These are phyloP conservation scores for Testicularia cyperi DNA, from an alignment of 1,284 basidiomycete genomes.

Conservation along the genomic window DNA sequence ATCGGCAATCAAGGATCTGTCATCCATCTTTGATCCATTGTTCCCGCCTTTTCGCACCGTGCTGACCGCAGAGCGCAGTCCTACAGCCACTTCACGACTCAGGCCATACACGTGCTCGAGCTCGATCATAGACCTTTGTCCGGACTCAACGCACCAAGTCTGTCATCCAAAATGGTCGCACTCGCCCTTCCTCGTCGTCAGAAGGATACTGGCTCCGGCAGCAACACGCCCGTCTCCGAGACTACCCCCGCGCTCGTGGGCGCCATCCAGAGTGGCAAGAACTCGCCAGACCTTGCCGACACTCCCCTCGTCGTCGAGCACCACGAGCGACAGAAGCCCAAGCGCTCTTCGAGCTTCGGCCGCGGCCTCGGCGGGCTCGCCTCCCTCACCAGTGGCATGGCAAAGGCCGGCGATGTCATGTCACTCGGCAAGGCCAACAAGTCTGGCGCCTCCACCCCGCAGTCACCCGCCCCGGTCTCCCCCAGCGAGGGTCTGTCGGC, in stretches of 20 bases:
- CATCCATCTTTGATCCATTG: no score
- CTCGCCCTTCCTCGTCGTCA: slow-evolving; percentile 30
- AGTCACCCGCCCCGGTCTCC: slow-evolving; percentile 5
- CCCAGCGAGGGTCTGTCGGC: slow-evolving; percentile 16
- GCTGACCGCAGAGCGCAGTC: no score
- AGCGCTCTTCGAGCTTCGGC: slow-evolving; percentile 48
- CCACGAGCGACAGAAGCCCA: slow-evolving; percentile 23
- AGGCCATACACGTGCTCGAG: no score
- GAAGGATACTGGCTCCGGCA: slow-evolving; percentile 16
- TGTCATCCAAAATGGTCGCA: slow-evolving; percentile 20
- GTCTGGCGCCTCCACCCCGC: slow-evolving; percentile 29
- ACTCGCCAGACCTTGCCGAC: slow-evolving; percentile 16
- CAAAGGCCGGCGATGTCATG: slow-evolving; percentile 37
- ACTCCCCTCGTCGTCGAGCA: slow-evolving; percentile 11
- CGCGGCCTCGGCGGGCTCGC: slow-evolving; percentile 42
- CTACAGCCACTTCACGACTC: no score
- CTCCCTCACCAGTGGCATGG: slow-evolving; percentile 36
- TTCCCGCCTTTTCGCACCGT: background rate
- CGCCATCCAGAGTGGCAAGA: slow-evolving; percentile 3
- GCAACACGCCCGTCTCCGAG: slow-evolving; percentile 15
- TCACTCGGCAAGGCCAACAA: slow-evolving; percentile 26
- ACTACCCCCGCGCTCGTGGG: slow-evolving; percentile 7
- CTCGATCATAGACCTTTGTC: no score
- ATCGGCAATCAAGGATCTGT: no score
- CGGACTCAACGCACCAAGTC: no score